Evolutionary conservation across 805 yeast genomes (phyloP), one percentile per base, ranked within the genome.

Genomic region (Ogataea parapolymorpha): DNA sequence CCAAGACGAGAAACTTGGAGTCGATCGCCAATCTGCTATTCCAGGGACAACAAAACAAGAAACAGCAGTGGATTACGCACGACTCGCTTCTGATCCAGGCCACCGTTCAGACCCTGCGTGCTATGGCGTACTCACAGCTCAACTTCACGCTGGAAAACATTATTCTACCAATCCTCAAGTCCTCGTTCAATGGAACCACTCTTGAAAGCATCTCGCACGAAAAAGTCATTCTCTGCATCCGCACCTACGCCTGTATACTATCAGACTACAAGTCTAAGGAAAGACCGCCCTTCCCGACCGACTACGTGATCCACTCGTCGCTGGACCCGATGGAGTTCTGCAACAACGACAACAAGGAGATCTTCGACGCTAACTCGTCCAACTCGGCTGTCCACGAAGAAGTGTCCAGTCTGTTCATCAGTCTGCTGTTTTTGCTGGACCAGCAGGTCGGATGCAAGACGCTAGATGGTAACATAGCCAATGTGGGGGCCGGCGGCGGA

Each of bases 91-190:
- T 88, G 13, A 71, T 85, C 5, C 75, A 77, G 32, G 80, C 93
- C 0, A 62, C 88, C 15, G 80, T 85, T 1, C 88, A 85, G 49
- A 70, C 85, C 12, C 67, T 89, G n/a, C 74, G 95, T 13, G 76
- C 85, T 1, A 74, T 85, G 29, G 96, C 96, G 0, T 84, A 71
- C 51, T 80, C 85, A 16, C 88, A 88, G 48, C 75, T 85, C 44
- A 89, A 83, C 54, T 84, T 84, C 54, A 76, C 86, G 0, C 65
- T 91, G 49, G 97, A 90, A 51, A 85, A 83, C 51, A 79, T 85
- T 4, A 63, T 93, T 10, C 65, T 84, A 29, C 91, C 89, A 10
- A 61, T 91, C 35, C 67, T 91, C 44, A 78, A 75, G 42, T 61
- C 70, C 1, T 72, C 84, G 5, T 82, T 80, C 53, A 79, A 74